Conservation (phyloP, 2,329 filamentous ascomycete species). For the Cordyceps pruinosa region DNA sequence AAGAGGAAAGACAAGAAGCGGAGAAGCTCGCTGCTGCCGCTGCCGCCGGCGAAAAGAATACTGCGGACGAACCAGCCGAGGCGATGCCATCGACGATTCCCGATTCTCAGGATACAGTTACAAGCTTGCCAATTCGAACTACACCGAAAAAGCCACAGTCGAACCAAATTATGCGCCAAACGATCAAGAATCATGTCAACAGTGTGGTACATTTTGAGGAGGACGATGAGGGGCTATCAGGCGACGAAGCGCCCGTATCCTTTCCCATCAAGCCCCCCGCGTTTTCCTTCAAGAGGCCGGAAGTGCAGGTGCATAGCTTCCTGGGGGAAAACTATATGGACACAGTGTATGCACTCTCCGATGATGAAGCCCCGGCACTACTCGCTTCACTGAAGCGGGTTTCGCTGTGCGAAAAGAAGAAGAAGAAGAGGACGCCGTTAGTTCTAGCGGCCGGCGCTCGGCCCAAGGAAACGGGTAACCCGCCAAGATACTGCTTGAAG, state of each 20-base stretch:
- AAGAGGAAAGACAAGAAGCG: slow-evolving; percentile 1
- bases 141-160: slow-evolving; percentile 3
- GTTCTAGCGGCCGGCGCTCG: slow-evolving; percentile 7
- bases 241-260: not conserved
- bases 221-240: slow-evolving; percentile 1
- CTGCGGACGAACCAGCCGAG: not conserved
- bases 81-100: slow-evolving; percentile 10
- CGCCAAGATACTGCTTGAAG: no score
- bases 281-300: slow-evolving; percentile 2
- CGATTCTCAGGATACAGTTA: slow-evolving; percentile 9
- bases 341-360: slow-evolving; percentile 24
- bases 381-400: slow-evolving; percentile 10
- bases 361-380: slow-evolving; percentile 29
- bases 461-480: not conserved
- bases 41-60: not conserved
- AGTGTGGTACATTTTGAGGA: slow-evolving; percentile 10
- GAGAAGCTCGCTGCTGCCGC: not conserved
- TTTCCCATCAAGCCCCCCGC: not conserved
- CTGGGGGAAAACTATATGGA: slow-evolving; percentile 8
- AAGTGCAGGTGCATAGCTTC: slow-evolving; percentile 1
- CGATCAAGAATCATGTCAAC: slow-evolving; percentile 9
- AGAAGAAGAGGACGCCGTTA: not conserved
- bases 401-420: not conserved
- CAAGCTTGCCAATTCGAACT: slow-evolving; percentile 5
- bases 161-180: slow-evolving; percentile 6